Percentiles rank a stretch among this genome's conserved stretches.
These are phyloP conservation scores for Capsella bursapastoris DNA, from an alignment of 345 rosid genomes.

Conservation along the genomic window DNA sequence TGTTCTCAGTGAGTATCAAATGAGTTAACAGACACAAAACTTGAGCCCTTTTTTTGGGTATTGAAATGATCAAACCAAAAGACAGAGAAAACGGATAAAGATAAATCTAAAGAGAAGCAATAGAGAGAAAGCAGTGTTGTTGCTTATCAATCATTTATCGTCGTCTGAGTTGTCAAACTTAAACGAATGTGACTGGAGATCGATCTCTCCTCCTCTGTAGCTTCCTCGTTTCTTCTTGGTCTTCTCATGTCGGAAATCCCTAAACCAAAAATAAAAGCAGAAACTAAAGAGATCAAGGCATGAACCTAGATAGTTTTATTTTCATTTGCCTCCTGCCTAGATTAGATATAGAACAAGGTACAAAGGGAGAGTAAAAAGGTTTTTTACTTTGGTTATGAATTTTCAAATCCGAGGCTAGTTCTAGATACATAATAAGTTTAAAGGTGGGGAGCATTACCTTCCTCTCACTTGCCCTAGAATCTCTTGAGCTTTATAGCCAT, in stretches of 20 bases:
- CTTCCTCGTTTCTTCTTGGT: slow-evolving; percentile 97
- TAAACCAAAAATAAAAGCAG: slow-evolving; percentile 23
- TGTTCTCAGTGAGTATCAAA: slow-evolving; percentile 18
- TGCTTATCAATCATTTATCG: slow-evolving; percentile 48
- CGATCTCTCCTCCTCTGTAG: slow-evolving; percentile 94
- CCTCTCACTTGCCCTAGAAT: slow-evolving; percentile 95
- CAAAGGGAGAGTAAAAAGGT: not conserved
- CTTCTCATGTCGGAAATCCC: slow-evolving; percentile 96
- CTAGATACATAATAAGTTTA: not conserved
- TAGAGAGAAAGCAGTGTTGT: not conserved
- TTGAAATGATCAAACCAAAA: slow-evolving; percentile 11
- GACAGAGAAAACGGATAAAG: not conserved
- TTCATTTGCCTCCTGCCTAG: not conserved
- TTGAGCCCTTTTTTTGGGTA: slow-evolving; percentile 30
- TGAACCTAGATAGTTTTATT: not conserved
- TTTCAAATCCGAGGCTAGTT: not conserved
- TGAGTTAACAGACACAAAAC: slow-evolving; percentile 34
- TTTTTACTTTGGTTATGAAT: not conserved
- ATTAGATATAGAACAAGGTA: not conserved
- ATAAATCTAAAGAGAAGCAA: slow-evolving; percentile 11
- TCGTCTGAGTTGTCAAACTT: slow-evolving; percentile 89
- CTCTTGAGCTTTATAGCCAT: slow-evolving; percentile 97
- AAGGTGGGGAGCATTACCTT: slow-evolving; percentile 55
- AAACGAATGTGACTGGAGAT: slow-evolving; percentile 74
- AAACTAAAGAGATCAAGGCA: not conserved